Base-by-base conservation (phyloP, 495 filamentous ascomycete genomes). In the Talaromyces ruber region DNA sequence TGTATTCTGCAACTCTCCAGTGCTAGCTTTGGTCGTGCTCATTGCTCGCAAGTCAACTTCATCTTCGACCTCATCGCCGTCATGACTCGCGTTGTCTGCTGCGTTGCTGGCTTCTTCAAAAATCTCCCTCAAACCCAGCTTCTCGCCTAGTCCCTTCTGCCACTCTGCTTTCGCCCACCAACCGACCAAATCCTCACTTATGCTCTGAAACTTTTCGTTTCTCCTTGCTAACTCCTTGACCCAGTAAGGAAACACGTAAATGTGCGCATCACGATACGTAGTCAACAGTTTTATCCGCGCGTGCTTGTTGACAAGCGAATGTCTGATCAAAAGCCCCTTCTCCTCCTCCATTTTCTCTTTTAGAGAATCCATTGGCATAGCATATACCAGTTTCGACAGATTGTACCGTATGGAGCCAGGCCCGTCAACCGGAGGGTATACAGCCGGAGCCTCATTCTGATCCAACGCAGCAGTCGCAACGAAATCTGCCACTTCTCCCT, bases 111-210 rank as follows among this genome's bases (percentile, higher is more conserved):
- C 63, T 34, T 78, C 71, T 34, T 50, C 39, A 57, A 96, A 79
- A 39, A 94, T 82, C 43, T 88, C 78, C 45, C 79, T 74, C 29
- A 98, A 72, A 2, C 85, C 82, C 7, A 98, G 80, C 72, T 96
- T 97, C 18, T 86, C 81, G 1, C 80, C 84, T 0, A 97, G 76
- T 0, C 91, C 88, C 24, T 83, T 77, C 72, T 97, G 93, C 94
- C 94, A 99, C 34, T 82, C 85, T 1, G 92, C 82, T 70, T 98
- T 98, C 12, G 92, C 91, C 93, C 92, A 96, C 87, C 88, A 96
- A 12, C 93, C 93, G 18, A 99, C 73, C 21, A 97, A 82, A 66
- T 98, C 95, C 74, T 99, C 94, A 58, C 88, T 88, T 59, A 99
- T 84, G 45, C 84, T 93, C 58, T 96, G 88, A 51, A 98, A 82